Conservation (phyloP, 108 stramenopile genomes). For the Thalassiosira profunda region DNA sequence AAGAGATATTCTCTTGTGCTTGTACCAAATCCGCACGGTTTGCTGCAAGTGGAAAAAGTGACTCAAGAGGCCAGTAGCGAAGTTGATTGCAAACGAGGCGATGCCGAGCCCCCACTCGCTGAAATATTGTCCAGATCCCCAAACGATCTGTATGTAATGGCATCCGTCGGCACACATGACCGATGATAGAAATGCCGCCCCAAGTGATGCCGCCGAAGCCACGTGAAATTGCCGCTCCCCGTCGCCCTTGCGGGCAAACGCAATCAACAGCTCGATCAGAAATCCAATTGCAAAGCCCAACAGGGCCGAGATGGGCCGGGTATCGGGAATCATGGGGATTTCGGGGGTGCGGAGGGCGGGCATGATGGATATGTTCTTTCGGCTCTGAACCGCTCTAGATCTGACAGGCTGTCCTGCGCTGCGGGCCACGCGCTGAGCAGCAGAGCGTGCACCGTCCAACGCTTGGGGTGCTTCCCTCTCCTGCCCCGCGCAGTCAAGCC, state of each 20-base stretch:
- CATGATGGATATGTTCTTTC: no score
- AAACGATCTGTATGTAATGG: constrained; percentile 1
- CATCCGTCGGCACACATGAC: constrained; percentile 7
- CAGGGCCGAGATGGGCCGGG: no score
- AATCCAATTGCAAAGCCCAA: neutral
- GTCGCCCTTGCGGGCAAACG: neutral
- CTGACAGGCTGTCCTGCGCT: no score
- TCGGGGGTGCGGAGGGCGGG: no score
- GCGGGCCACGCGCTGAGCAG: no score
- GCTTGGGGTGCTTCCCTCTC: no score
- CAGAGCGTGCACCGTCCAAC: no score
- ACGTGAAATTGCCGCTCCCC: neutral
- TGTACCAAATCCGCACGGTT: neutral
- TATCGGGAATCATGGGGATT: no score
- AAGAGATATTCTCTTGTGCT: neutral
- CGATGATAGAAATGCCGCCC: neutral
- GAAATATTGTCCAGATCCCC: neutral
- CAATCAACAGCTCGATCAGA: neutral
- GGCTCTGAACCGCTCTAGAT: no score
- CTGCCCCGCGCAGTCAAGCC: no score
- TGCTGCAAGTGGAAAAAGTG: constrained; percentile 2
- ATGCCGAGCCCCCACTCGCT: constrained; percentile 5
- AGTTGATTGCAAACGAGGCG: neutral
- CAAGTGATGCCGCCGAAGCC: neutral
- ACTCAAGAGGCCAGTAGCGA: neutral